Percentiles rank a stretch among this genome's conserved stretches.
Evolutionary conservation across 2,329 filamentous ascomycete genomes (phyloP).

Genomic region (Penicillium oxalicum): DNA sequence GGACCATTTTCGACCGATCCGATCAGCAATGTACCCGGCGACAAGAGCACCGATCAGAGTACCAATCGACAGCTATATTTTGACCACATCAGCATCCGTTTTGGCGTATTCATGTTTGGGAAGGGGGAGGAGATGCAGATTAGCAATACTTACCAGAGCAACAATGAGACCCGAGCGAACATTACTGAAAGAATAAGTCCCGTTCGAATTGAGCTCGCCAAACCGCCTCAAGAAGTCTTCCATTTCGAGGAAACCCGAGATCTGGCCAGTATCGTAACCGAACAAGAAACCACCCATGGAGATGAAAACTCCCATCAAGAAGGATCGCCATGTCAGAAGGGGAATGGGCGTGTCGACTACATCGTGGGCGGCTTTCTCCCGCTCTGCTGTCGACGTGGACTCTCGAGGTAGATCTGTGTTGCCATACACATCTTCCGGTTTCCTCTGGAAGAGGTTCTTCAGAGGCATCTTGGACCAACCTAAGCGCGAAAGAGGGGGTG

Average conservation of each 20-base stretch:
- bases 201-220: slow-evolving; percentile 27
- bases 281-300: slow-evolving; percentile 44
- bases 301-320: slow-evolving; percentile 34
- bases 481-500: neutral
- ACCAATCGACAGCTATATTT: slow-evolving; percentile 39
- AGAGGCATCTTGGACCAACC: slow-evolving; percentile 9
- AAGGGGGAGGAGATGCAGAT: neutral
- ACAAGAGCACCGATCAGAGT: slow-evolving; percentile 39
- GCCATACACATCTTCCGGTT: slow-evolving; percentile 10
- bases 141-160: slow-evolving; percentile 27
- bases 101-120: neutral
- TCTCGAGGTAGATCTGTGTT: slow-evolving; percentile 9
- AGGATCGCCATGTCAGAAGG: slow-evolving; percentile 30
- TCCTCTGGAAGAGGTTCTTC: slow-evolving; percentile 13
- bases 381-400: slow-evolving; percentile 15
- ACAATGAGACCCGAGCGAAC: slow-evolving; percentile 41
- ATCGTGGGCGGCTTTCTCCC: slow-evolving; percentile 15
- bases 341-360: slow-evolving; percentile 23
- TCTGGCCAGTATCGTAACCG: slow-evolving; percentile 42
- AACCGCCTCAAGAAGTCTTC: slow-evolving; percentile 35
- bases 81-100: neutral
- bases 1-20: slow-evolving; percentile 39
- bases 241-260: slow-evolving; percentile 41
- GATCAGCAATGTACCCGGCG: slow-evolving; percentile 39
- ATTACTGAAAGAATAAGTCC: slow-evolving; percentile 35